phyloP scores from a whole-genome alignment of 345 rosid genomes.

The Angophora floribunda region DNA sequence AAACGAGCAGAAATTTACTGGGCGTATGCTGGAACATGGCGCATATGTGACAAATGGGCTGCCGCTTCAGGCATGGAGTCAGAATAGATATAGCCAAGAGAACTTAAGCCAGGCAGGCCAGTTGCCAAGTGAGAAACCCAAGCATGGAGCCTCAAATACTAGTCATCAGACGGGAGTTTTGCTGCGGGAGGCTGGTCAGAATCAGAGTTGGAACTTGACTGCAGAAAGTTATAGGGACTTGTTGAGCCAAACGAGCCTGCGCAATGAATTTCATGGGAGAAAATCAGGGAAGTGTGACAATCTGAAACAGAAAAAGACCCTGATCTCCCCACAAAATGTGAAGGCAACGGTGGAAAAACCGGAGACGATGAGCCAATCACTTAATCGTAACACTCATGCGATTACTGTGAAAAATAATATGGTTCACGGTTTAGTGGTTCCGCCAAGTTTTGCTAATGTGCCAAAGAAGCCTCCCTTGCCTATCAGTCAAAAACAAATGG shows the following conservation, averaged over 20 bases:
- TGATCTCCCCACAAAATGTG: neutral
- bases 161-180: neutral
- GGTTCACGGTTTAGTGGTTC: conserved; percentile 10
- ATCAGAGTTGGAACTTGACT: neutral
- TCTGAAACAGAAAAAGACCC: neutral
- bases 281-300: neutral
- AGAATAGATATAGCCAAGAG: neutral
- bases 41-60: neutral
- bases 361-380: neutral
- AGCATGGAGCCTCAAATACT: neutral
- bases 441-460: neutral
- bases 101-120: neutral
- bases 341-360: neutral
- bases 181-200: neutral
- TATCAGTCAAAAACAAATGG: neutral
- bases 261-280: neutral
- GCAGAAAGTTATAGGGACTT: neutral
- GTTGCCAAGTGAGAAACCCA: neutral
- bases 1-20: neutral
- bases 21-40: neutral
- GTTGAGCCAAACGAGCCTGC: neutral
- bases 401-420: neutral
- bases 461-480: neutral
- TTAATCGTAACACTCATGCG: neutral
- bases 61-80: neutral